Percentiles rank a stretch among this genome's conserved stretches.
Conservation (phyloP, 306 rosid species). For the Inga leiocalycina region DNA sequence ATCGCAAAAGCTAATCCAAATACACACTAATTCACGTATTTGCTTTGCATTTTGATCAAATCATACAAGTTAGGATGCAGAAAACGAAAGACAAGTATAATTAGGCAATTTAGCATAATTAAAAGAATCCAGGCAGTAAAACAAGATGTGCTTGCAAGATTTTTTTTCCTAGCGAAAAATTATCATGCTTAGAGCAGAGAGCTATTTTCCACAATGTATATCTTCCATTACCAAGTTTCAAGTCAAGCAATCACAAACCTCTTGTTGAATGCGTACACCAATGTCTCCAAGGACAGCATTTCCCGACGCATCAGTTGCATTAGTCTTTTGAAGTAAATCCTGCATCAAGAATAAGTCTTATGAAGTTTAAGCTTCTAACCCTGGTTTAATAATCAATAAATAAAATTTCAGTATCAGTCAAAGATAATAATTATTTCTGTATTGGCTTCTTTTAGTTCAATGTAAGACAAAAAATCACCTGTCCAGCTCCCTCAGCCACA, state of each 20-base stretch:
- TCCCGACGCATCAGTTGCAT: slow-evolving; percentile 96
- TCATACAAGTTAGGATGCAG: neutral
- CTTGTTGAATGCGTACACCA: slow-evolving; percentile 92
- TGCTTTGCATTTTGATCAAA: slow-evolving; percentile 9
- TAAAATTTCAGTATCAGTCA: slow-evolving; percentile 1
- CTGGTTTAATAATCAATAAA: slow-evolving; percentile 9
- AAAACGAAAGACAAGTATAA: neutral
- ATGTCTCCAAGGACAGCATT: slow-evolving; percentile 81
- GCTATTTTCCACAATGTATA: slow-evolving; percentile 7
- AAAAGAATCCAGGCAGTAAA: slow-evolving; percentile 9
- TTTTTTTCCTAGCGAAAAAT: neutral
- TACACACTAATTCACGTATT: neutral
- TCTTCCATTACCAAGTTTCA: slow-evolving; percentile 13
- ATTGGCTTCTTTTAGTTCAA: neutral
- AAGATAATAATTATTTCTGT: neutral
- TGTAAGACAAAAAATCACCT: slow-evolving; percentile 53
- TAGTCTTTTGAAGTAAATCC: slow-evolving; percentile 83
- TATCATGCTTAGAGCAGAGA: slow-evolving; percentile 19
- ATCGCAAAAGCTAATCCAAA: no score
- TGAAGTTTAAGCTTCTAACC: slow-evolving; percentile 23
- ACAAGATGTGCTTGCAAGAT: neutral
- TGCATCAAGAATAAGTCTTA: slow-evolving; percentile 48
- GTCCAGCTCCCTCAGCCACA: slow-evolving; percentile 98
- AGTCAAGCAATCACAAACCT: slow-evolving; percentile 61
- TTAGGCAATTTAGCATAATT: neutral